Base-by-base conservation (phyloP, 176 grass and related monocot species). In the Rhipidocladum racemiflorum region DNA sequence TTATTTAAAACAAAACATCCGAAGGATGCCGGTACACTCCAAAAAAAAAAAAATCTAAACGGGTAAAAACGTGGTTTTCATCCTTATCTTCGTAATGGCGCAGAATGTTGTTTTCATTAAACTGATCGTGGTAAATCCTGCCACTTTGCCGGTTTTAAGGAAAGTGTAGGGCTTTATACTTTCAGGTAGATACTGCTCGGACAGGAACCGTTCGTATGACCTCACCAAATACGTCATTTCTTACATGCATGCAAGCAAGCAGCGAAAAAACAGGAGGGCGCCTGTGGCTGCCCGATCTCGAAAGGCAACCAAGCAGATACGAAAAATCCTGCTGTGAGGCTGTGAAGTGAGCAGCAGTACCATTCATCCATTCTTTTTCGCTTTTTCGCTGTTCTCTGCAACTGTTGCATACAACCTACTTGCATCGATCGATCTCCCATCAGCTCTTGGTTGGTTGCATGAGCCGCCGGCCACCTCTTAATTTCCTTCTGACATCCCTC, bases 191-290 rank as follows among this genome's bases (percentile, higher is more conserved):
- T 9, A 24, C 44, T 27, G 32, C 4, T 35, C 53, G 13, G 20
- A 55, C 53, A 55, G 21, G 53, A 1, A 54, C 53, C 3, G 14
- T 25, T 60, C 54, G 2, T 42, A 60, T 76, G 28, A 43, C 34
- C 35, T 76, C 73, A 76, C 54, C 35, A 59, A 76, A 60, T 76
- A 38, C 73, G 35, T 76, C 73, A 43, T 76, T 76, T 74, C 30
- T 36, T 54, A 6, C 71, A n/a, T 55, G 51, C 51, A 55, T 35
- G 29, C 36, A 53, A 29, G 46, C 55, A 25, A 23, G 18, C 18
- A 1, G 21, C 54, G 8, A 24, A 56, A 56, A 56, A 7, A 54
- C 15, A 9, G 3, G 20, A 56, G 2, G 4, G 4, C 21, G 4
- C 23, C 10, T 11, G 20, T 24, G 54, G 21, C 3, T 24, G 51